These are phyloP conservation scores for Hypoxylon fragiforme DNA, from an alignment of 495 filamentous ascomycete genomes.

Conservation along the genomic window DNA sequence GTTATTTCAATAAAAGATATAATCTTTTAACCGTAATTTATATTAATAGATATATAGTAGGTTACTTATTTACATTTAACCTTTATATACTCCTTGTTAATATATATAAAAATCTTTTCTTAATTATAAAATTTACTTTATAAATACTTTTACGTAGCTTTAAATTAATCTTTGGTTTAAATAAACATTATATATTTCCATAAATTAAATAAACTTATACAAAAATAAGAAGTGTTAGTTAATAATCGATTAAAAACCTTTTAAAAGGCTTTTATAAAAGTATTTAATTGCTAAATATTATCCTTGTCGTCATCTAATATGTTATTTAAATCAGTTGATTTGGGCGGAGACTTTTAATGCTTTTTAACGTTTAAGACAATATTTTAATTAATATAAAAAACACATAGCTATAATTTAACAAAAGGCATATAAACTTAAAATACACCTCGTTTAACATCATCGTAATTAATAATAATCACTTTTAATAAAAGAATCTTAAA, in stretches of 20 bases:
- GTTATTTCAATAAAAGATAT: no score
- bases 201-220: not conserved
- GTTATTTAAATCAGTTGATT: not conserved
- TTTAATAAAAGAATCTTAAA: not conserved
- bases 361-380: not conserved
- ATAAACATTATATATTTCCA: not conserved
- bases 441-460: not conserved
- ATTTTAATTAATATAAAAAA: not conserved
- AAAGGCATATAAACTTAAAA: not conserved
- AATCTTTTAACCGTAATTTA: no score
- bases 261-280: no score
- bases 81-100: not conserved
- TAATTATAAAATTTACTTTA: not conserved
- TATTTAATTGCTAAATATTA: no score
- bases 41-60: no score
- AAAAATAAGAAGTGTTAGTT: not conserved
- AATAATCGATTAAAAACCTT: no score
- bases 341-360: not conserved
- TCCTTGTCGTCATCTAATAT: not conserved
- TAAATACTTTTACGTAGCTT: no score
- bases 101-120: not conserved
- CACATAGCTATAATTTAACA: not conserved
- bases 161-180: not conserved
- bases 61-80: no score
- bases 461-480: not conserved